Conservation (phyloP, 805 yeast genomes). For the Millerago galiae region DNA sequence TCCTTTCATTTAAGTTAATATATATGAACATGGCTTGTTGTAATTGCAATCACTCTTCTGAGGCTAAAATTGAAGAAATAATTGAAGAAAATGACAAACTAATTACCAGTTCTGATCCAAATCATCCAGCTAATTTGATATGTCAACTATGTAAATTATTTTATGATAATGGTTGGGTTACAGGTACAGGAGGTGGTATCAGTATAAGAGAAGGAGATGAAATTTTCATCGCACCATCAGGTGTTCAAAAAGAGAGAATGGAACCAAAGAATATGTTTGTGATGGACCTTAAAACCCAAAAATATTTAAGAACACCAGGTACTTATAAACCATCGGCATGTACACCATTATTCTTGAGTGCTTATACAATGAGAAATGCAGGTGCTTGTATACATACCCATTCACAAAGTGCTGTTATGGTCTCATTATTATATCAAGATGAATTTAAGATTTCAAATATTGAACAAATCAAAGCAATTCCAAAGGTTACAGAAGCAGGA, state of each 20-base stretch:
- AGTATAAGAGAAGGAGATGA: constrained; percentile 52
- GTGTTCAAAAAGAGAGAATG: constrained; percentile 90
- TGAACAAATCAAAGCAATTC: constrained; percentile 92
- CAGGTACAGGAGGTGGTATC: constrained; percentile 96
- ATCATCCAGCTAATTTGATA: constrained; percentile 70
- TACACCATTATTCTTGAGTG: constrained; percentile 76
- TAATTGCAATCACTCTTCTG: not conserved
- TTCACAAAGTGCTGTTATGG: constrained; percentile 82
- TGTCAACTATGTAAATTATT: constrained; percentile 75
- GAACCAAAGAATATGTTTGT: constrained; percentile 78
- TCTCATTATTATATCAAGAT: constrained; percentile 59
- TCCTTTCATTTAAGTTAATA: not conserved
- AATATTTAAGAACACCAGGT: constrained; percentile 55
- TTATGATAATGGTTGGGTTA: constrained; percentile 81
- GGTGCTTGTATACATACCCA: constrained; percentile 96
- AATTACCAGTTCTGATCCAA: constrained; percentile 20
- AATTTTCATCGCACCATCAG: constrained; percentile 87
- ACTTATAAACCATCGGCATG: constrained; percentile 86
- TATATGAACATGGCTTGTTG: not conserved
- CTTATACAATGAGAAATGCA: constrained; percentile 60
- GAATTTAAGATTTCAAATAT: constrained; percentile 73
- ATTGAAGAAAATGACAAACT: constrained; percentile 10
- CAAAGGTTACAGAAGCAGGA: constrained; percentile 44
- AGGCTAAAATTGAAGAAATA: not conserved
- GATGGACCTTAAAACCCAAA: constrained; percentile 46